Percentiles rank a stretch among this genome's conserved stretches.
Conservation (phyloP, 2,329 filamentous ascomycete species). For the Emergomyces pasteurianus region DNA sequence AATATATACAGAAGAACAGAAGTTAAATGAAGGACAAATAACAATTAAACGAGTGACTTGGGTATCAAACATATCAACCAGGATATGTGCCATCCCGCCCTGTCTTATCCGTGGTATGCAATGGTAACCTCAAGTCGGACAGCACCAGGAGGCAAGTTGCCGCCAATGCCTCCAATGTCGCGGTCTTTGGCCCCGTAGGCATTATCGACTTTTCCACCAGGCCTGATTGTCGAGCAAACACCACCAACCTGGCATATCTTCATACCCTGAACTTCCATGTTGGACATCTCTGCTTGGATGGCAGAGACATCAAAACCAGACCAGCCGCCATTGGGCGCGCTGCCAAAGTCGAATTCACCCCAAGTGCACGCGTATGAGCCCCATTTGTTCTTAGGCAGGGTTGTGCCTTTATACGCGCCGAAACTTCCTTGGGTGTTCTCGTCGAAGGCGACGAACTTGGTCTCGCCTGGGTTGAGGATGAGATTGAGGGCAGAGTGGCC, state of each 20-base stretch:
- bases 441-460: conserved; percentile 27
- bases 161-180: conserved; percentile 23
- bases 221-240: conserved; percentile 22
- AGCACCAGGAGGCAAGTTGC: conserved; percentile 19
- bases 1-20: not conserved
- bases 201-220: conserved; percentile 15
- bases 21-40: not conserved
- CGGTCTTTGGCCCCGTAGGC: conserved; percentile 21
- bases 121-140: conserved; percentile 10
- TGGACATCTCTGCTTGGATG: conserved; percentile 23
- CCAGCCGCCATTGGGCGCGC: conserved; percentile 20
- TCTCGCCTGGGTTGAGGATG: conserved; percentile 22
- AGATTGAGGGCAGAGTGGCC: conserved; percentile 22
- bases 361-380: conserved; percentile 28
- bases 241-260: conserved; percentile 21
- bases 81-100: not conserved
- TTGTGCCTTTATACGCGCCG: conserved; percentile 17
- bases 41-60: not conserved
- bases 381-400: conserved; percentile 17
- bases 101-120: conserved; percentile 5
- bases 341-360: conserved; percentile 31
- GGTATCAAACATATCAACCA: not conserved
- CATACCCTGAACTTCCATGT: conserved; percentile 24
- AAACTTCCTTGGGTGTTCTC: conserved; percentile 25
- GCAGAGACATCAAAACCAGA: conserved; percentile 31